Conservation (phyloP, 192 early-diverging fungal genomes). For the Podila minutissima region DNA sequence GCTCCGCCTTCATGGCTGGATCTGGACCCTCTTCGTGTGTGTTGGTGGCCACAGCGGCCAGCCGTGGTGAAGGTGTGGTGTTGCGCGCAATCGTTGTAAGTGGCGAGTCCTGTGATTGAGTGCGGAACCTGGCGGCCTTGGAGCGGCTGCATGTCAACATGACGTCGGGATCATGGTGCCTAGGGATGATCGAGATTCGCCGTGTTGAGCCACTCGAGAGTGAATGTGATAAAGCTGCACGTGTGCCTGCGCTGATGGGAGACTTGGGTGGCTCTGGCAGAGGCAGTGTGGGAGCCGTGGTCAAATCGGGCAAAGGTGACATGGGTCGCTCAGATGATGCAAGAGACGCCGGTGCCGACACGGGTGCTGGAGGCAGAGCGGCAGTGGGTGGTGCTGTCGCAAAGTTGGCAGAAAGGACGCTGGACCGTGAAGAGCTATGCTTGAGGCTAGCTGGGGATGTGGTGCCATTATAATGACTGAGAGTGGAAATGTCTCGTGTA, state of each 20-base stretch:
- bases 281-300: slow-evolving; percentile 26
- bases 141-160: slow-evolving; percentile 10
- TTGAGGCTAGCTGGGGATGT: not conserved
- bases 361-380: not conserved
- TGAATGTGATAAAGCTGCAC: slow-evolving; percentile 7
- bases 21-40: not conserved
- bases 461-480: no score
- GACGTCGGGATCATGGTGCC: slow-evolving; percentile 42
- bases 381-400: not conserved
- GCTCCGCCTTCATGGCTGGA: not conserved
- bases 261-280: slow-evolving; percentile 23
- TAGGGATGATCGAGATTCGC: slow-evolving; percentile 35
- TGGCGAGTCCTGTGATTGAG: slow-evolving; percentile 33
- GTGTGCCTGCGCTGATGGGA: slow-evolving; percentile 1
- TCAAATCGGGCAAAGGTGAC: slow-evolving; percentile 21
- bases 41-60: not conserved
- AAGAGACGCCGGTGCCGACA: not conserved
- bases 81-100: not conserved
- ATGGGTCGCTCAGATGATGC: slow-evolving; percentile 11
- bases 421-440: slow-evolving; percentile 15
- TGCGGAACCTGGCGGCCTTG: slow-evolving; percentile 12
- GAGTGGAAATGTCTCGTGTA: slow-evolving; percentile 1
- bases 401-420: not conserved
- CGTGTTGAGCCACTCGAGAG: slow-evolving; percentile 37
- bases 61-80: slow-evolving; percentile 21